Percentiles rank a stretch among this genome's conserved stretches.
Conservation (phyloP, 495 filamentous ascomycete species). For the Aspergillus cavernicola region DNA sequence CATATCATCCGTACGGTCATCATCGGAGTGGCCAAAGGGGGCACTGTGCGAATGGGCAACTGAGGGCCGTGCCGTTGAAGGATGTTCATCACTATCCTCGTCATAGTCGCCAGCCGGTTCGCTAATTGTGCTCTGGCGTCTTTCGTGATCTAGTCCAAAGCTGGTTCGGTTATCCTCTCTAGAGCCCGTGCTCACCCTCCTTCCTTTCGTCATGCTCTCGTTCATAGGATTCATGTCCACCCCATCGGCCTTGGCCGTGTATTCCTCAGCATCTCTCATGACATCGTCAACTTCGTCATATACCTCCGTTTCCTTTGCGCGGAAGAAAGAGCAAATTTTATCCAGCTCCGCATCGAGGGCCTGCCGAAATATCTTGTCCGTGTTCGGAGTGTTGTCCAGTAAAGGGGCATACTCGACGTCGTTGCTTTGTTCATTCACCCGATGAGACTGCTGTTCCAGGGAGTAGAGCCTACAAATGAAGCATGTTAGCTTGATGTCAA, state of each 20-base stretch:
- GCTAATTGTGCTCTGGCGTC: constrained; percentile 50
- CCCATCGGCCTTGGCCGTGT: constrained; percentile 59
- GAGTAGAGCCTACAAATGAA: constrained; percentile 70
- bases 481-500: constrained; percentile 22
- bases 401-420: constrained; percentile 86
- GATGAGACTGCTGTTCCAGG: constrained; percentile 71
- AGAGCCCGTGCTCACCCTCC: constrained; percentile 38
- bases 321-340: constrained; percentile 88
- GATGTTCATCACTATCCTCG: constrained; percentile 52
- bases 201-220: constrained; percentile 42
- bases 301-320: constrained; percentile 80
- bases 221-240: constrained; percentile 53
- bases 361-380: constrained; percentile 72
- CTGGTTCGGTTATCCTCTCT: constrained; percentile 40
- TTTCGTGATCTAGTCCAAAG: constrained; percentile 37
- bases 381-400: constrained; percentile 59
- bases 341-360: constrained; percentile 87
- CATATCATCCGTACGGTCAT: constrained; percentile 47
- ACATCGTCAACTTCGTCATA: constrained; percentile 75
- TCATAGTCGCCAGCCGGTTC: constrained; percentile 48
- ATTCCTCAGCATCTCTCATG: constrained; percentile 68
- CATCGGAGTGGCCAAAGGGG: constrained; percentile 28
- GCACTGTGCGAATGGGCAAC: constrained; percentile 28
- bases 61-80: constrained; percentile 11
- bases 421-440: constrained; percentile 44